Conservation (phyloP, 352 stramenopile genomes). For the Phytophthora hibernalis region DNA sequence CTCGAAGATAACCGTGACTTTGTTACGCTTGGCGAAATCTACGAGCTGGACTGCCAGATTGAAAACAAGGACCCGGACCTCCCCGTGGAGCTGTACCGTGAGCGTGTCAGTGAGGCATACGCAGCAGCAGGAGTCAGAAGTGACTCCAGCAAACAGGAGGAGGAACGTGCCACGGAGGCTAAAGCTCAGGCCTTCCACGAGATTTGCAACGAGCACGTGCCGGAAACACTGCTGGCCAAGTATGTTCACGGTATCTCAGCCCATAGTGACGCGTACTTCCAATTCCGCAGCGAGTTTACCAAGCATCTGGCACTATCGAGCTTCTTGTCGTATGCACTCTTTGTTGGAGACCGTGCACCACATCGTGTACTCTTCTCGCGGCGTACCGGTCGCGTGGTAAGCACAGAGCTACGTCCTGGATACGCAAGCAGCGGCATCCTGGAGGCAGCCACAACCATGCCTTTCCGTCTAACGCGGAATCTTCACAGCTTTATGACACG, state of each 20-base stretch:
- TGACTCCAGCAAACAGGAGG: conserved; percentile 57
- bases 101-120: conserved; percentile 79
- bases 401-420: conserved; percentile 82
- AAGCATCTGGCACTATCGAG: conserved; percentile 87
- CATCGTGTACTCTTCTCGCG: conserved; percentile 87
- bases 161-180: conserved; percentile 65
- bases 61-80: conserved; percentile 80
- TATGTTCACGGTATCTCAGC: conserved; percentile 83
- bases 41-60: conserved; percentile 78
- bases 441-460: conserved; percentile 83
- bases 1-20: conserved; percentile 88
- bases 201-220: conserved; percentile 82
- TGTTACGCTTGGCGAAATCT: conserved; percentile 88
- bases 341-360: conserved; percentile 85
- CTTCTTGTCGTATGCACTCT: conserved; percentile 87
- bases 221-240: conserved; percentile 86
- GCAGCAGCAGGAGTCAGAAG: conserved; percentile 39
- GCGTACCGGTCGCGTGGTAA: conserved; percentile 81
- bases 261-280: conserved; percentile 83
- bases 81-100: conserved; percentile 80
- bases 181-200: conserved; percentile 80
- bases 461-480: conserved; percentile 91
- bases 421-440: conserved; percentile 88
- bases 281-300: conserved; percentile 89
- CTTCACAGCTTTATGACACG: conserved; percentile 90